Base-by-base conservation (phyloP, 345 rosid genomes). In the Rhodamnia rubescens region DNA sequence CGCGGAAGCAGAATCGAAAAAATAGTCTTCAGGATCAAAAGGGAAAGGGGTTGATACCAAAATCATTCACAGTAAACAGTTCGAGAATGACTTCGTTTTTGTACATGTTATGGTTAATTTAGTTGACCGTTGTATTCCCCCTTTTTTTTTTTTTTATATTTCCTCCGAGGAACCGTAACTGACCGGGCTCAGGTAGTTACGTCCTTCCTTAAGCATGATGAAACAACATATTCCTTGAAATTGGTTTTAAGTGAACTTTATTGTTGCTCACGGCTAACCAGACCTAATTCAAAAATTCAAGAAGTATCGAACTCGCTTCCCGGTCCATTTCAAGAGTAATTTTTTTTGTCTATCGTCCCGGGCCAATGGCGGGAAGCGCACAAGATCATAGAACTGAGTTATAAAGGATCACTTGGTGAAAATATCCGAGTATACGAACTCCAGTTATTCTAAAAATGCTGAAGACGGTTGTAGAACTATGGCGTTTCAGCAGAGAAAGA, bases 1-100 rank as follows among this genome's bases (percentile, higher is more conserved):
- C 96, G 10, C 92, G 93, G 61, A 95, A 93, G 87, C 91, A 88
- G 84, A 92, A 59, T 50, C 90, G 84, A 84, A 94, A 87, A 58
- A 93, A 47, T 90, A 83, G 89, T 32, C 47, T 32, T 69, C 24
- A 16, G 78, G 36, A 69, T 16, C 44, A 0, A 64, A 64, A 64
- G 75, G 22, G 75, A 32, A 64, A 42, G 75, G 7, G 11, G 32
- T 64, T 32, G 22, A 29, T 64, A 4, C 44, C 6, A 8, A 32
- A 16, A 29, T 21, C 8, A 32, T 69, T 32, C 47, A 69, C 12
- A 69, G 47, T 16, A 2, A 69, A 69, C 78, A 4, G 13, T 32
- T 36, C 78, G 44, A 69, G 78, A 69, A 32, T 32, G 78, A 32
- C 24, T 18, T 69, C 78, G 24, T 32, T 64, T 32, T 64, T 24